Percentiles rank a stretch among this genome's conserved stretches.
These are phyloP conservation scores for Aspergillus flavus DNA, from an alignment of 2,329 filamentous ascomycete genomes.

Conservation along the genomic window DNA sequence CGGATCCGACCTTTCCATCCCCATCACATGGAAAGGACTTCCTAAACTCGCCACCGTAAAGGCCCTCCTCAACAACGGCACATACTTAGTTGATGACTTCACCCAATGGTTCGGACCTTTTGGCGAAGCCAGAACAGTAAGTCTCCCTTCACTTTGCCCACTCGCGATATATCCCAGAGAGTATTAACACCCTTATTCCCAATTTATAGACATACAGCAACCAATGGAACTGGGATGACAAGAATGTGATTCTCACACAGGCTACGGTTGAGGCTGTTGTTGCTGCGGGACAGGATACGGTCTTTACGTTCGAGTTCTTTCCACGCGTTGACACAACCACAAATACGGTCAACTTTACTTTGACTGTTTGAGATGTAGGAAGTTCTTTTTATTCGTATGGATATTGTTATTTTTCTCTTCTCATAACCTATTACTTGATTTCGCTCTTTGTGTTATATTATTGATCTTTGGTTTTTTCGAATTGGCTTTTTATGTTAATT, in stretches of 20 bases:
- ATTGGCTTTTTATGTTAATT: background rate
- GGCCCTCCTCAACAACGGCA: slow-evolving; percentile 52
- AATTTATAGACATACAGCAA: slow-evolving; percentile 47
- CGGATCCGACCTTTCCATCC: slow-evolving; percentile 50
- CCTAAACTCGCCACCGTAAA: slow-evolving; percentile 55
- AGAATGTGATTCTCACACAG: slow-evolving; percentile 51
- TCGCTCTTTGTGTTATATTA: background rate
- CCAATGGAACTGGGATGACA: slow-evolving; percentile 56
- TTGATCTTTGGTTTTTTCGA: background rate
- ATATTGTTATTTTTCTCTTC: background rate
- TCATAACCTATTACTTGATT: background rate
- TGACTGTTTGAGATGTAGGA: slow-evolving; percentile 39
- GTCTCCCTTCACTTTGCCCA: slow-evolving; percentile 9
- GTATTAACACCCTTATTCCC: background rate
- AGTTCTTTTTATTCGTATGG: background rate
- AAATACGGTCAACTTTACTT: slow-evolving; percentile 54
- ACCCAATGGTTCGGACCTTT: slow-evolving; percentile 56
- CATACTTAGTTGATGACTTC: slow-evolving; percentile 59
- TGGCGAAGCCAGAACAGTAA: slow-evolving; percentile 49
- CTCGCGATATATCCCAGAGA: background rate
- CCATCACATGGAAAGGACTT: slow-evolving; percentile 56
- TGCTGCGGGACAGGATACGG: slow-evolving; percentile 46
- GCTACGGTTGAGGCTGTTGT: slow-evolving; percentile 52
- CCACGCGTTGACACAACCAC: slow-evolving; percentile 48
- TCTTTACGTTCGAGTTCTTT: slow-evolving; percentile 60